These are phyloP conservation scores for Alternaria sp. DNA, from an alignment of 2,329 filamentous ascomycete genomes.

Conservation along the genomic window DNA sequence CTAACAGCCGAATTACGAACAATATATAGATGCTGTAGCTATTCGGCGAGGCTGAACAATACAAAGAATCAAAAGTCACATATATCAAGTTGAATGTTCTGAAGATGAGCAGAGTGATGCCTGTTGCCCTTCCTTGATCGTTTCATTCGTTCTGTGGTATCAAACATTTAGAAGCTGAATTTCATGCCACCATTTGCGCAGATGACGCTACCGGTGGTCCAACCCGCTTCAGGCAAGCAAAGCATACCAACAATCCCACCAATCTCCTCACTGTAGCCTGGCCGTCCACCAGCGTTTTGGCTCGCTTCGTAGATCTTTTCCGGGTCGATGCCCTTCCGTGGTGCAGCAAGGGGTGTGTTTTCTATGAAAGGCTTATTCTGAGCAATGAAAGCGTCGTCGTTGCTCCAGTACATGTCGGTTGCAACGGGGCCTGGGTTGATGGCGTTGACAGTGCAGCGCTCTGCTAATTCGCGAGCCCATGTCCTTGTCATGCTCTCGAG, in stretches of 20 bases:
- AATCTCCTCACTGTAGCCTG: slow-evolving; percentile 74
- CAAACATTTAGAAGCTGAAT: slow-evolving; percentile 36
- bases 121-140: too few species aligned
- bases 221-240: slow-evolving; percentile 74
- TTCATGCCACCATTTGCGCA: slow-evolving; percentile 81
- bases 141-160: not conserved
- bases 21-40: not conserved
- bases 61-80: too few species aligned
- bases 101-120: too few species aligned
- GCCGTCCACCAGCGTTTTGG: slow-evolving; percentile 59
- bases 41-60: too few species aligned
- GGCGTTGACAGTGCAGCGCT: slow-evolving; percentile 70
- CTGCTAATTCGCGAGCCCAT: slow-evolving; percentile 70
- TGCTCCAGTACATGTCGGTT: slow-evolving; percentile 69
- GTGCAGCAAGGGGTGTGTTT: slow-evolving; percentile 70
- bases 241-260: slow-evolving; percentile 81
- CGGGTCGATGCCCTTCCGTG: slow-evolving; percentile 69
- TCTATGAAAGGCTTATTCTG: slow-evolving; percentile 68
- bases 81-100: too few species aligned
- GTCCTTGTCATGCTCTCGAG: slow-evolving; percentile 75
- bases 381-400: slow-evolving; percentile 66
- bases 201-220: slow-evolving; percentile 82
- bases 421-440: slow-evolving; percentile 73
- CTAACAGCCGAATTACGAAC: not conserved
- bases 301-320: slow-evolving; percentile 61